Conservation (phyloP, 2,329 filamentous ascomycete genomes). For the Colletotrichum siamense region DNA sequence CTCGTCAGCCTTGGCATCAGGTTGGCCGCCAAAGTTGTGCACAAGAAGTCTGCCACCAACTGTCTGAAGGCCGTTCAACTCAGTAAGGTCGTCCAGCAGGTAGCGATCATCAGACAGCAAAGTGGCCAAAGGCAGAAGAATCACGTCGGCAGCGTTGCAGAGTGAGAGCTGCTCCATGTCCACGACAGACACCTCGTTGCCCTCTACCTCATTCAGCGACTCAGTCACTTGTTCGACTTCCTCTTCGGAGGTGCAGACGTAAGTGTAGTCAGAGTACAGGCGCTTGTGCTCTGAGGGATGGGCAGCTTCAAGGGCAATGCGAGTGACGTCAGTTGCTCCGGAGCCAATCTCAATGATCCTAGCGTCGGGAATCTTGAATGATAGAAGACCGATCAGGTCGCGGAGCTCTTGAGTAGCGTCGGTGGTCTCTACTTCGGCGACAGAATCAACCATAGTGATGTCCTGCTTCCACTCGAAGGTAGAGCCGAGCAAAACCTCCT, state of each 20-base stretch:
- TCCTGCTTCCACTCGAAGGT: constrained; percentile 7
- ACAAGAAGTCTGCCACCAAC: neutral
- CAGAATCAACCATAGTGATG: neutral
- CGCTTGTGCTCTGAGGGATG: neutral
- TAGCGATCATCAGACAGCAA: neutral
- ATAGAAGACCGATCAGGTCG: neutral
- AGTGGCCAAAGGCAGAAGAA: neutral
- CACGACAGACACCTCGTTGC: neutral
- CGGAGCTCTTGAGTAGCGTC: neutral
- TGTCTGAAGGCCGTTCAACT: neutral
- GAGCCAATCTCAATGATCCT: neutral
- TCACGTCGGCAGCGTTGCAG: neutral
- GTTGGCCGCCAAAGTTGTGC: neutral
- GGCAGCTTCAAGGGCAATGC: neutral
- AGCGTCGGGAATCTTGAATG: constrained; percentile 3
- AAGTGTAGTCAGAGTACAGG: constrained; percentile 3
- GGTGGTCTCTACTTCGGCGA: neutral
- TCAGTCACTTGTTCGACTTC: neutral
- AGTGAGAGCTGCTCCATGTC: constrained; percentile 4
- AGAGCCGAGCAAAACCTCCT: neutral
- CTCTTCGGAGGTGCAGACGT: neutral
- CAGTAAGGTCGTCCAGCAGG: neutral
- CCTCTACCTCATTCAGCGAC: neutral
- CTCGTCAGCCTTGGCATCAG: fast-evolving
- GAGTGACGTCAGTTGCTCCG: neutral